Evolutionary conservation across 495 filamentous ascomycete species (phyloP).

Genomic region (Neurospora cerealis): DNA sequence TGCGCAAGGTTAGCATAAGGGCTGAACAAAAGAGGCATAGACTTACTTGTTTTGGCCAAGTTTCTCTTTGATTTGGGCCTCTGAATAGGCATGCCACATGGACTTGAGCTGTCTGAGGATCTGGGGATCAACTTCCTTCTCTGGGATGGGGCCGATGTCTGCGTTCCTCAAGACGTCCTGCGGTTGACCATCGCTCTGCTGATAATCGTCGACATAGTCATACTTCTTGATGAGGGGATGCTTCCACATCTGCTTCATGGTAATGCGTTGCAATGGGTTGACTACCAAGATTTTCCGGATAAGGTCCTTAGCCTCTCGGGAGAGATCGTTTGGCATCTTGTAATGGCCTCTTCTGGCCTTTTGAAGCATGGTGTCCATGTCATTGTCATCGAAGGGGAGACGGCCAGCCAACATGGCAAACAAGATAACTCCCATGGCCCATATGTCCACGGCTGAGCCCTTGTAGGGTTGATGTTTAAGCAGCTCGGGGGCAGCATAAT

Average conservation of each 20-base stretch:
- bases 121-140: slow-evolving; percentile 60
- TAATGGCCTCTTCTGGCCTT: slow-evolving; percentile 65
- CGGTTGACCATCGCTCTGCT: slow-evolving; percentile 17
- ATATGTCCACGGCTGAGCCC: slow-evolving; percentile 78
- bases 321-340: slow-evolving; percentile 57
- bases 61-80: slow-evolving; percentile 56
- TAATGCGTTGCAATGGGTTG: slow-evolving; percentile 65
- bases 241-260: slow-evolving; percentile 66
- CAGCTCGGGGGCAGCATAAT: slow-evolving; percentile 92
- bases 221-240: slow-evolving; percentile 79
- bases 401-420: slow-evolving; percentile 71
- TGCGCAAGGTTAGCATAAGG: slow-evolving; percentile 15
- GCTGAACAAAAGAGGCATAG: background rate
- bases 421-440: slow-evolving; percentile 89
- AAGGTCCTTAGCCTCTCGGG: slow-evolving; percentile 64
- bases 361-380: slow-evolving; percentile 46
- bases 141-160: slow-evolving; percentile 22
- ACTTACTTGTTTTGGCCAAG: slow-evolving; percentile 58
- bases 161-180: slow-evolving; percentile 15
- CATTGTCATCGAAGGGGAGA: slow-evolving; percentile 70
- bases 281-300: slow-evolving; percentile 64
- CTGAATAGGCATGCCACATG: slow-evolving; percentile 73
- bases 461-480: slow-evolving; percentile 62
- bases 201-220: slow-evolving; percentile 51
- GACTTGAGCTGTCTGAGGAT: slow-evolving; percentile 75